These are phyloP conservation scores for Fraxinus ornus DNA, from an alignment of 305 asterid species.

Conservation along the genomic window DNA sequence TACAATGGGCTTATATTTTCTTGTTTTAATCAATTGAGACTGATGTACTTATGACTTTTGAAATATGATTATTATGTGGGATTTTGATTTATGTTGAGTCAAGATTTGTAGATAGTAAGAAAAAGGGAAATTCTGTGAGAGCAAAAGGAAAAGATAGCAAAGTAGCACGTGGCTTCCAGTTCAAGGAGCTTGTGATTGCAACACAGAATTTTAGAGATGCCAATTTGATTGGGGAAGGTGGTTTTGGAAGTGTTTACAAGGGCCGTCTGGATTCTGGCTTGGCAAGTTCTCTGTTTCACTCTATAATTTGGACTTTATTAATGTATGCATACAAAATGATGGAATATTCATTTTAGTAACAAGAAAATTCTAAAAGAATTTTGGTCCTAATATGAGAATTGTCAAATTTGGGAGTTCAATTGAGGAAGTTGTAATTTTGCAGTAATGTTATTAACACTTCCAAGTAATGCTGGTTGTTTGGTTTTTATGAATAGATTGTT, in stretches of 20 bases:
- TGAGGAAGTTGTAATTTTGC: slow-evolving; percentile 5
- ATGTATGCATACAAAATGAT: not conserved
- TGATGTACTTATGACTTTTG: slow-evolving; percentile 21
- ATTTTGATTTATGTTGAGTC: slow-evolving; percentile 12
- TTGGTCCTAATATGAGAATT: not conserved
- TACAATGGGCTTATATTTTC: not conserved
- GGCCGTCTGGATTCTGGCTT: slow-evolving; percentile 68
- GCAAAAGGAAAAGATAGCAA: slow-evolving; percentile 32
- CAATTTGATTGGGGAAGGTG: slow-evolving; percentile 90
- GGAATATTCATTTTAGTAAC: not conserved
- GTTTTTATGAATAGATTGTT: slow-evolving; percentile 44
- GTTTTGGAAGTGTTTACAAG: slow-evolving; percentile 84
- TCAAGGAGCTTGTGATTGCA: too few species aligned
- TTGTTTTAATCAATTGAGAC: not conserved
- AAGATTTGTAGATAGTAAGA: slow-evolving; percentile 31
- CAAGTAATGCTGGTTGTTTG: not conserved
- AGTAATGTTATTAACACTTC: not conserved
- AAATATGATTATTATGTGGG: not conserved
- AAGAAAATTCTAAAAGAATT: not conserved
- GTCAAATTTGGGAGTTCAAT: not conserved
- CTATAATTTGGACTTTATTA: not conserved
- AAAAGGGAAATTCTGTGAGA: slow-evolving; percentile 26
- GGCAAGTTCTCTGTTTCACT: slow-evolving; percentile 39
- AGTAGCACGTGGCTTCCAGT: slow-evolving; percentile 40
- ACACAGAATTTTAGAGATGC: slow-evolving; percentile 19